These are phyloP conservation scores for Syzygium aromaticum DNA, from an alignment of 345 rosid species.

Conservation along the genomic window DNA sequence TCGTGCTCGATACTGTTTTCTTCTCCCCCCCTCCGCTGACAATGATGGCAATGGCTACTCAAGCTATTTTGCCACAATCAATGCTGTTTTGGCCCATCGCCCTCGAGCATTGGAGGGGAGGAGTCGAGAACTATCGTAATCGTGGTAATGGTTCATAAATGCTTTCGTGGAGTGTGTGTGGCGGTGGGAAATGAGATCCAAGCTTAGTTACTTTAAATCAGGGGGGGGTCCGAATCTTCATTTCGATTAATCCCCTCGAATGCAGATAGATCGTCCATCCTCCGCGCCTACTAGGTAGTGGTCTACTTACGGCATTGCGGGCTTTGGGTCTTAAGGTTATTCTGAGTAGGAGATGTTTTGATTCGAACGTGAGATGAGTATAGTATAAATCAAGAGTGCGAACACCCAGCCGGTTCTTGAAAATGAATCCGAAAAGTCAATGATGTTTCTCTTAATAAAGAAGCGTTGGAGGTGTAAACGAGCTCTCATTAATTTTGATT, in stretches of 20 bases:
- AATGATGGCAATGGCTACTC: background rate
- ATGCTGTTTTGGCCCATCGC: background rate
- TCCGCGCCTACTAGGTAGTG: background rate
- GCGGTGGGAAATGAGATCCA: background rate
- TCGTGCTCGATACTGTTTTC: background rate
- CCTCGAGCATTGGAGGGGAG: background rate
- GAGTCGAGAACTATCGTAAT: background rate
- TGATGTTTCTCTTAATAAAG: background rate
- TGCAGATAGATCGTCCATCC: background rate
- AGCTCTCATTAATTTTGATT: background rate
- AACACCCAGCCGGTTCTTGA: too few relatives aligned
- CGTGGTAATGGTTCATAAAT: background rate
- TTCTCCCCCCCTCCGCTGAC: background rate
- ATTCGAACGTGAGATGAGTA: background rate
- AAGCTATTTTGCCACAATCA: background rate
- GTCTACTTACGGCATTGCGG: background rate
- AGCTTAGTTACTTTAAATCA: background rate
- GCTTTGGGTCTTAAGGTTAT: background rate
- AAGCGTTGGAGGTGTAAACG: background rate
- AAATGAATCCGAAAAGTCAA: background rate
- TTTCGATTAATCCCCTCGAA: background rate
- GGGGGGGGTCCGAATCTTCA: background rate
- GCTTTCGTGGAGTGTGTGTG: background rate
- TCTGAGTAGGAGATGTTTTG: background rate
- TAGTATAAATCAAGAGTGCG: background rate